Evolutionary conservation across 495 filamentous ascomycete species (phyloP), one percentile per base, ranked within the genome.

Genomic region (Penicillium waksmanii): DNA sequence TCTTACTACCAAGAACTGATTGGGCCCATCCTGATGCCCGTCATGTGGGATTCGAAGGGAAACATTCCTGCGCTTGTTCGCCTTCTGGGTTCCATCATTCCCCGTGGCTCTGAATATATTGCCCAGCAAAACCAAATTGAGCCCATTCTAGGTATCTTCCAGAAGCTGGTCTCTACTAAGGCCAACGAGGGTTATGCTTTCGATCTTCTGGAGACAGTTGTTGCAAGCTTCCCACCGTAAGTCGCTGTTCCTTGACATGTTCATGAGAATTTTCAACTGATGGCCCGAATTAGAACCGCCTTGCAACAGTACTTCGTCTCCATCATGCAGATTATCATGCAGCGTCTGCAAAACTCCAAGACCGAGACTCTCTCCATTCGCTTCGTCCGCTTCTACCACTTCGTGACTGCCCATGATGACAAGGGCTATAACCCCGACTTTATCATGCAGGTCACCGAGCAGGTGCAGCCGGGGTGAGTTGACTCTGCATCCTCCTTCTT

Each of bases 301-400:
- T 72, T 97, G 53, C 81, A 93, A 55, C 84, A 80, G 15, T 97
- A 93, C 74, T 94, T 94, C 67, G 78, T 83, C 23, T 82, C 83
- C 13, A 92, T 98, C 60, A 80, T 98, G 63, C 82, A 86, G 42
- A 82, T 96, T 31, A 83, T 99, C 62, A 86, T 97, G 62, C 91
- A 85, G 17, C 87, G 91, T 56, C 83, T 99, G 44, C 89, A 96
- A 54, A 79, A 77, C 61, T 82, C 81, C 48, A 88, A 88, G 65
- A 95, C 93, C 0, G 93, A 97, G 62, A 87, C 80, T 33, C 88
- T 95, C 70, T 87, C 90, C 42, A 73, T 88, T 31, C 86, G 91
- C 52, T 97, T 98, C 64, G 87, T 91, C 33, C 89, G 91, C 35
- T 91, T 98, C 78, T 98, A 92, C 73, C 93, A 97, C 70, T 88